Evolutionary conservation across 1,139 yeast genomes (phyloP).

Genomic region (Saccharomycopsis phalli): DNA sequence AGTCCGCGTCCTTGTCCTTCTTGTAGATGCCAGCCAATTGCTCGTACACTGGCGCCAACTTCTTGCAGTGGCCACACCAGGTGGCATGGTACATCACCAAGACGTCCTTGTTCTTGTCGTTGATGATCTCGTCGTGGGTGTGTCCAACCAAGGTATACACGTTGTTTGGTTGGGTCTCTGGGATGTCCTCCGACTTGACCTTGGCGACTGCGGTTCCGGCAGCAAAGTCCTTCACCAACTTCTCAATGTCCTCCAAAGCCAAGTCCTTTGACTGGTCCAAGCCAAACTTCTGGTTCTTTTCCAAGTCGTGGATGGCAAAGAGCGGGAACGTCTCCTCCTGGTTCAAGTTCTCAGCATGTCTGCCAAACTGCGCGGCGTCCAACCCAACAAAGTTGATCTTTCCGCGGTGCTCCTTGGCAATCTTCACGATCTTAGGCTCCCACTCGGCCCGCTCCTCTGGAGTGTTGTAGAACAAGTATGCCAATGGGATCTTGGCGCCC

Average conservation of each 20-base stretch:
- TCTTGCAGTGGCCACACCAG: constrained; percentile 99
- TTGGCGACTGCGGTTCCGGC: constrained; percentile 63
- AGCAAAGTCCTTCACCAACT: constrained; percentile 56
- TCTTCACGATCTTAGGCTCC: constrained; percentile 42
- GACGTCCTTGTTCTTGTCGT: constrained; percentile 71
- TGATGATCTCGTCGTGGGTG: constrained; percentile 64
- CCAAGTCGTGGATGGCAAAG: constrained; percentile 75
- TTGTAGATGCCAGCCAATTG: constrained; percentile 68
- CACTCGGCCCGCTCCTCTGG: constrained; percentile 58
- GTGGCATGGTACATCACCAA: constrained; percentile 94
- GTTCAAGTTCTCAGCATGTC: constrained; percentile 83
- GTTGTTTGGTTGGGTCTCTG: constrained; percentile 66
- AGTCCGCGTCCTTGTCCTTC: constrained; percentile 35
- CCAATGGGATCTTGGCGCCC: constrained; percentile 66
- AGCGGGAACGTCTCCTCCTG: constrained; percentile 85
- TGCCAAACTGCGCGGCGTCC: constrained; percentile 74
- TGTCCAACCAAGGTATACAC: constrained; percentile 79
- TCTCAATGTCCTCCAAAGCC: constrained; percentile 38
- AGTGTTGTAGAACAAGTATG: constrained; percentile 74
- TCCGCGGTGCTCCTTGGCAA: constrained; percentile 75
- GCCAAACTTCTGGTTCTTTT: constrained; percentile 67
- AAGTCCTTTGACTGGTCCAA: constrained; percentile 41
- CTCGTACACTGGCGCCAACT: constrained; percentile 85
- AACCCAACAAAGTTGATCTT: constrained; percentile 79
- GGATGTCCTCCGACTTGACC: constrained; percentile 80